Conservation (phyloP, 2,329 filamentous ascomycete species). For the Geoglossum cookeanum region DNA sequence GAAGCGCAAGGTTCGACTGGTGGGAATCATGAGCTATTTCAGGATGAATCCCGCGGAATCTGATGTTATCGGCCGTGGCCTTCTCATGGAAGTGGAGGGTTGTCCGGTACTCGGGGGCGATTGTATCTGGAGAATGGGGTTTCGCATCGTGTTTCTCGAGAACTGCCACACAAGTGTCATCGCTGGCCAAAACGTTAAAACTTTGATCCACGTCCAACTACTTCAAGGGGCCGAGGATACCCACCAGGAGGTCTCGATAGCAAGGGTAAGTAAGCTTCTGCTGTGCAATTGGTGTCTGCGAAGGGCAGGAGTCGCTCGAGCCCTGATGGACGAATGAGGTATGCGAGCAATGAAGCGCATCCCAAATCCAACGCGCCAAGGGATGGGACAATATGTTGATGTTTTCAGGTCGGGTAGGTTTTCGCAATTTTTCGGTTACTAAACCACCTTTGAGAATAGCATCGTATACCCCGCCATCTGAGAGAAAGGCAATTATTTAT, state of each 20-base stretch:
- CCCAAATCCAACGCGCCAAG: neutral
- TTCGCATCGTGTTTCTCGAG: conserved; percentile 36
- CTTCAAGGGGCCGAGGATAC: conserved; percentile 2
- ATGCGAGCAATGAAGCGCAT: neutral
- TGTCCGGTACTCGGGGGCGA: conserved; percentile 18
- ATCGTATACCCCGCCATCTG: too few species aligned
- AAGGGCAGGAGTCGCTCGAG: neutral
- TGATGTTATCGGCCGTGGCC: conserved; percentile 59
- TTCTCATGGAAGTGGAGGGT: conserved; percentile 61
- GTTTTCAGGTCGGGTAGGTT: too few species aligned
- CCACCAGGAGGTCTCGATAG: conserved; percentile 55
- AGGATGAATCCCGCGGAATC: conserved; percentile 64
- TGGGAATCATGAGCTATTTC: conserved; percentile 58
- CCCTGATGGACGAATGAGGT: neutral
- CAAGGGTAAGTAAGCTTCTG: conserved; percentile 30
- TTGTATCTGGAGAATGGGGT: neutral
- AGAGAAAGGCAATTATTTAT: too few species aligned
- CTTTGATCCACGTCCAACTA: neutral
- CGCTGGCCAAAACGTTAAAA: conserved; percentile 27
- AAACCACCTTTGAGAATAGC: too few species aligned
- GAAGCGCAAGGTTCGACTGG: conserved; percentile 44
- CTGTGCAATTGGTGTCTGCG: neutral
- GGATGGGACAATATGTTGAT: too few species aligned
- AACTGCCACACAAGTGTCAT: conserved; percentile 81
- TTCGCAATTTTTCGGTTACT: too few species aligned